phyloP scores from a whole-genome alignment of 2,329 filamentous ascomycete genomes.

The Emergomyces africanus region DNA sequence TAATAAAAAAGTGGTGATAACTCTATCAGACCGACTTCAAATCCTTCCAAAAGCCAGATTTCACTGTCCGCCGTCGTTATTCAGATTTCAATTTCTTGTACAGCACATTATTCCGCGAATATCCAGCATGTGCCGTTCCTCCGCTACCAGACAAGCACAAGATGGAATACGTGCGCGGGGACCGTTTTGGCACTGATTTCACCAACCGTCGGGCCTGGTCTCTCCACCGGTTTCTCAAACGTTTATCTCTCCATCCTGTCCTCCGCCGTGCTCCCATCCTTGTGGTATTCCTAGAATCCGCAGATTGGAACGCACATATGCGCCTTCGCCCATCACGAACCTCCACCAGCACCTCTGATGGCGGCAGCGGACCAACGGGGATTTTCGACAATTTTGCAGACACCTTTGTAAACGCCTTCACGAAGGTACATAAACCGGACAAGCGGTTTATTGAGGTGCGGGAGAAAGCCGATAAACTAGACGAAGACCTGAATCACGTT shows the following conservation, averaged over 20 bases:
- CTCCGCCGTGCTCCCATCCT: constrained; percentile 72
- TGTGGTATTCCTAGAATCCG: constrained; percentile 79
- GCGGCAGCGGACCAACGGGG: constrained; percentile 38
- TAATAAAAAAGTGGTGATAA: constrained; percentile 1
- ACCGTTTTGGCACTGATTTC: constrained; percentile 89
- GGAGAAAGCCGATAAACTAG: constrained; percentile 84
- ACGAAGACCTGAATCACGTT: constrained; percentile 83
- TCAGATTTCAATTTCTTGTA: constrained; percentile 97
- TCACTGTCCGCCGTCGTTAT: constrained; percentile 76
- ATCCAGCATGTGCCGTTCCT: constrained; percentile 81
- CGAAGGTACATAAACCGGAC: constrained; percentile 90
- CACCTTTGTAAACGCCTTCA: constrained; percentile 93
- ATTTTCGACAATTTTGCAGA: constrained; percentile 95
- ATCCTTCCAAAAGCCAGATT: constrained; percentile 72
- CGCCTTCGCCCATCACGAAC: constrained; percentile 57
- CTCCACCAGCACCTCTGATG: constrained; percentile 35
- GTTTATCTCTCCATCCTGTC: constrained; percentile 76
- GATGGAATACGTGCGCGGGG: constrained; percentile 95
- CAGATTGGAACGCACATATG: constrained; percentile 97
- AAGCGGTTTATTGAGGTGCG: constrained; percentile 87
- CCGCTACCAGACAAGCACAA: constrained; percentile 97
- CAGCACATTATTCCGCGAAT: constrained; percentile 78
- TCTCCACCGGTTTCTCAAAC: constrained; percentile 77
- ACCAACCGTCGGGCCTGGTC: constrained; percentile 79
- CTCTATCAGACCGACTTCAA: constrained; percentile 73